phyloP scores from a whole-genome alignment of 805 yeast genomes.

The Tetrapisispora iriomotensis region DNA sequence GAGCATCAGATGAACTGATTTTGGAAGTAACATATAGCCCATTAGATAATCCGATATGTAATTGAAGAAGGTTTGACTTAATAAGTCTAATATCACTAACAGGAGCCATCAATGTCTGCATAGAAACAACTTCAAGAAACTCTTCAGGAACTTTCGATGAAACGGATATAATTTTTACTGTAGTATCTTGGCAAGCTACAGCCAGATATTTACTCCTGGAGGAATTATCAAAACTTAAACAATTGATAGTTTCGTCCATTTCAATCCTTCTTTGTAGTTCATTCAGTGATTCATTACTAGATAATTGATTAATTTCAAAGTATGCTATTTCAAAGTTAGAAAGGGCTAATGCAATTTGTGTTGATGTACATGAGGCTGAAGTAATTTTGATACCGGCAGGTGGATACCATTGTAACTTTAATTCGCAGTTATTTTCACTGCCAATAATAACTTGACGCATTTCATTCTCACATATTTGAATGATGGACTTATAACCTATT shows the following conservation, averaged over 20 bases:
- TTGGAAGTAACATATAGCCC: conserved; percentile 67
- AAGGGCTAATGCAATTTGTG: conserved; percentile 62
- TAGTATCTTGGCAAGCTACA: conserved; percentile 61
- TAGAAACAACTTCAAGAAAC: conserved; percentile 49
- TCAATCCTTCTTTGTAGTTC: conserved; percentile 61
- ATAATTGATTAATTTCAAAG: conserved; percentile 53
- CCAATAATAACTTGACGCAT: conserved; percentile 43
- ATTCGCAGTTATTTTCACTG: conserved; percentile 12
- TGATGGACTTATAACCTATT: conserved; percentile 50
- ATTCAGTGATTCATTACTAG: conserved; percentile 45
- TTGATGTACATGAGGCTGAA: conserved; percentile 49
- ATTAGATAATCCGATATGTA: conserved; percentile 75
- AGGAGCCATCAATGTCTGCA: conserved; percentile 56
- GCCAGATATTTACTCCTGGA: conserved; percentile 47
- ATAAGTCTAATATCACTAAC: conserved; percentile 31
- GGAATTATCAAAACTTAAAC: conserved; percentile 40
- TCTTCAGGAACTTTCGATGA: conserved; percentile 38
- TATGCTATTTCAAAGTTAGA: conserved; percentile 70
- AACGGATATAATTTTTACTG: conserved; percentile 55
- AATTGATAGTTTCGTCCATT: conserved; percentile 40
- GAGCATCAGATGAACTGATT: conserved; percentile 51
- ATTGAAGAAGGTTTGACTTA: conserved; percentile 21
- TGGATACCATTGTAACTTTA: conserved; percentile 64
- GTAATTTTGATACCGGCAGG: conserved; percentile 64
- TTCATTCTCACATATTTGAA: conserved; percentile 68